phyloP scores from a whole-genome alignment of 2,329 filamentous ascomycete genomes.

The Stemphylium beticola region DNA sequence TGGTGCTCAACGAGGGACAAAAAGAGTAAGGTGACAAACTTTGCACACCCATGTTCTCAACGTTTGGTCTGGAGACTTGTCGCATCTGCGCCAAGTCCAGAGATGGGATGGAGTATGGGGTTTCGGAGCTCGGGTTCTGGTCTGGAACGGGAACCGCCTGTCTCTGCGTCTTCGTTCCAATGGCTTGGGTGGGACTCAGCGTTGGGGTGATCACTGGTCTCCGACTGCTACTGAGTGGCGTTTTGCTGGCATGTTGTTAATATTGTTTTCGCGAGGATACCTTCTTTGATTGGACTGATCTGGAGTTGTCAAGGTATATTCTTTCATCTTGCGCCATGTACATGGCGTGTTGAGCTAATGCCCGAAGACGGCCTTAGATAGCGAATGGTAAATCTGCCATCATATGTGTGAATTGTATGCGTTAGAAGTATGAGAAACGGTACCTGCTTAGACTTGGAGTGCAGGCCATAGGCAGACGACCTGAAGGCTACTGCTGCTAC shows the following conservation, averaged over 20 bases:
- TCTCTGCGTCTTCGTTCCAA: too few relatives aligned
- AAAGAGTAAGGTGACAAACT: constrained; percentile 51
- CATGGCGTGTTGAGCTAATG: not conserved
- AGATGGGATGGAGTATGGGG: not conserved
- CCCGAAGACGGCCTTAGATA: not conserved
- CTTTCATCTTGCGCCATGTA: not conserved
- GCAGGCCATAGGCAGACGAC: too few relatives aligned
- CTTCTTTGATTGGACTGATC: not conserved
- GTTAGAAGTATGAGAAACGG: too few relatives aligned
- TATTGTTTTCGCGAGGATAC: not conserved
- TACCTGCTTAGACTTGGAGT: too few relatives aligned
- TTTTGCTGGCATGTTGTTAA: not conserved
- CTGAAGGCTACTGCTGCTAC: too few relatives aligned
- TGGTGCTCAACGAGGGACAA: constrained; percentile 90
- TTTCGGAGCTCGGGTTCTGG: not conserved
- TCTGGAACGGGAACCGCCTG: not conserved
- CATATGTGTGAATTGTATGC: too few relatives aligned
- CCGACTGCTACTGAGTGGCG: not conserved
- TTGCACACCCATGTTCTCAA: too few relatives aligned
- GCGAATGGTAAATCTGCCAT: not conserved
- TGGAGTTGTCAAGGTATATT: not conserved
- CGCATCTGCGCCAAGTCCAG: too few relatives aligned
- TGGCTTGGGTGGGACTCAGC: not conserved
- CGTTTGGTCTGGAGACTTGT: too few relatives aligned
- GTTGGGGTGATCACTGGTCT: not conserved